These are phyloP conservation scores for Acrodontium crateriforme DNA, from an alignment of 2,329 filamentous ascomycete genomes.

Conservation along the genomic window DNA sequence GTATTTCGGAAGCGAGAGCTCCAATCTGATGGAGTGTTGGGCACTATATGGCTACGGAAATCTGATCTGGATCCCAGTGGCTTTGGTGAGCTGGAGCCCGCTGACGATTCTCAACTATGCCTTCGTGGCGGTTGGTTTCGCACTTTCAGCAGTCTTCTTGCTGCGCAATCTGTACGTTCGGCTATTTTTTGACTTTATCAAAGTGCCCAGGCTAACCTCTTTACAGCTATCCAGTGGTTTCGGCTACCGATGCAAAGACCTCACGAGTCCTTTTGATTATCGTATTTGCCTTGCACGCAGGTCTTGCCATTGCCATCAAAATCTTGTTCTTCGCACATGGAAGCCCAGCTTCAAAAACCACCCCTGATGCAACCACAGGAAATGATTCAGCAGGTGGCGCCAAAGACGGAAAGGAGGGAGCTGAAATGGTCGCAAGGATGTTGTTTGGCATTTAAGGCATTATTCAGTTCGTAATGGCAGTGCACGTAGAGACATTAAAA, in stretches of 20 bases:
- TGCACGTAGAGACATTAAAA: too few relatives aligned
- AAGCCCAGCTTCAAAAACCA: constrained; percentile 19
- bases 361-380: neutral
- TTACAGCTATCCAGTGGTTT: constrained; percentile 56
- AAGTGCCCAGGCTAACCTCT: neutral
- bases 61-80: constrained; percentile 92
- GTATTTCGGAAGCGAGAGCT: constrained; percentile 90
- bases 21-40: constrained; percentile 90
- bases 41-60: constrained; percentile 93
- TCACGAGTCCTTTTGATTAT: constrained; percentile 76
- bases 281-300: constrained; percentile 74
- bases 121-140: constrained; percentile 80
- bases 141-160: constrained; percentile 67
- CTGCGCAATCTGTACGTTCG: constrained; percentile 62
- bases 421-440: constrained; percentile 3
- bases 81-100: constrained; percentile 79
- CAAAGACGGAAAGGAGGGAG: constrained; percentile 4
- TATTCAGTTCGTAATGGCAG: too few relatives aligned
- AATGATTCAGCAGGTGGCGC: constrained; percentile 2
- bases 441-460: too few relatives aligned
- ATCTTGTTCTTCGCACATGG: constrained; percentile 76
- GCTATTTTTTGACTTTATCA: neutral
- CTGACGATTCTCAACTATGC: constrained; percentile 79
- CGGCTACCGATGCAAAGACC: constrained; percentile 80
- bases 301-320: constrained; percentile 88